phyloP scores from a whole-genome alignment of 2,329 filamentous ascomycete genomes.

The Fusarium avenaceum region DNA sequence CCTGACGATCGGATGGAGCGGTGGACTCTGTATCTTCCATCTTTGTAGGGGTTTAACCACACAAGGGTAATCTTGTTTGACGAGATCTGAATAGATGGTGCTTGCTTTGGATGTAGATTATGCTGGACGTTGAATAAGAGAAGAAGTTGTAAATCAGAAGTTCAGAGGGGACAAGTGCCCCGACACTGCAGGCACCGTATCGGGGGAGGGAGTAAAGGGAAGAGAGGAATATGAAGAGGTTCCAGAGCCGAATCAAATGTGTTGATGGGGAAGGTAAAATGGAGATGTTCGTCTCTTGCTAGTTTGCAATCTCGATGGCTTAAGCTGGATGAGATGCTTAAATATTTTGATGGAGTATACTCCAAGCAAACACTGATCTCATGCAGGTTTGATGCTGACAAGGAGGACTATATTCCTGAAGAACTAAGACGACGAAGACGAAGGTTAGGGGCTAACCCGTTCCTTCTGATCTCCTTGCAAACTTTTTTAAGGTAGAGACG shows the following conservation, averaged over 20 bases:
- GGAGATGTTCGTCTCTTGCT: not conserved
- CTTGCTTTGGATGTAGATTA: no score
- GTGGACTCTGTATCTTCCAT: constrained; percentile 43
- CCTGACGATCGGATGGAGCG: constrained; percentile 39
- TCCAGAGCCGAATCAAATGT: not conserved
- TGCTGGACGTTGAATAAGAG: no score
- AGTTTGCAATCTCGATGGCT: not conserved
- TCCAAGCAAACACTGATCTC: not conserved
- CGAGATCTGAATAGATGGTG: not conserved
- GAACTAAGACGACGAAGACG: not conserved
- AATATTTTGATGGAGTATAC: not conserved
- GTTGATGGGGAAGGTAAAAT: no score
- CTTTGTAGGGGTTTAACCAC: not conserved
- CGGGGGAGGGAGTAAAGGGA: not conserved
- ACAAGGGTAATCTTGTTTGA: not conserved
- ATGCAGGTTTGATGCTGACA: not conserved
- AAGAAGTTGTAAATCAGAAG: no score
- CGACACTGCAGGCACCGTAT: not conserved
- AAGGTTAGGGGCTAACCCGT: not conserved
- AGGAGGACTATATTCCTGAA: not conserved
- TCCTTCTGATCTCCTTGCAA: not conserved
- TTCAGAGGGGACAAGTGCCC: no score
- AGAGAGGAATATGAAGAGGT: not conserved
- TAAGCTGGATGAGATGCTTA: not conserved
- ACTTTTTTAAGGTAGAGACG: no score